Evolutionary conservation across 129 eudicot species (phyloP).

Genomic region (Pulicaria dysenterica): DNA sequence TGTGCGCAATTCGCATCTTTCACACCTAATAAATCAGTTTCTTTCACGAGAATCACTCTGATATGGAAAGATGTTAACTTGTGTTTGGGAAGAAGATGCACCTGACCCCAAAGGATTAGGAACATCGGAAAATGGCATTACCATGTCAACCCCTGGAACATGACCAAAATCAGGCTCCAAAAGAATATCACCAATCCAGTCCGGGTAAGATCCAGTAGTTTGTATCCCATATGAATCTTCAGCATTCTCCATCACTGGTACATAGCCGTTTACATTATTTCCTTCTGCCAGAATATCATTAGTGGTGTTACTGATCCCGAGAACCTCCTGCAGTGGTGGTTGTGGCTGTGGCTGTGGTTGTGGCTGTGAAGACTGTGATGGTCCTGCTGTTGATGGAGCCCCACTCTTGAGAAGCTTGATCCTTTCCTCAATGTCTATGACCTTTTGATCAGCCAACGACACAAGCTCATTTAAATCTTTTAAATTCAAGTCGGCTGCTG

Average conservation of each 20-base stretch:
- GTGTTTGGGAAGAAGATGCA: constrained; percentile 15
- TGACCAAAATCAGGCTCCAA: constrained; percentile 14
- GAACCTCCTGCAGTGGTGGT: neutral
- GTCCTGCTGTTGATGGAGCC: neutral
- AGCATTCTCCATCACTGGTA: constrained; percentile 21
- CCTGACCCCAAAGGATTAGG: constrained; percentile 23
- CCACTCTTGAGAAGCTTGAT: constrained; percentile 18
- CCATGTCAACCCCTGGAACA: constrained; percentile 23
- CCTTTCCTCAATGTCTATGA: constrained; percentile 31
- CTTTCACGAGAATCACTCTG: neutral
- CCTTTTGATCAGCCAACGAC: constrained; percentile 12
- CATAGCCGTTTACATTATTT: constrained; percentile 1
- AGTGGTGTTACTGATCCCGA: constrained; percentile 3
- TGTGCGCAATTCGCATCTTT: neutral
- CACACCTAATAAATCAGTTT: neutral
- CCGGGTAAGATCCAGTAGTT: constrained; percentile 21
- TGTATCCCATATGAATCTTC: neutral
- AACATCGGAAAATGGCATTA: neutral
- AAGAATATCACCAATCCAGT: constrained; percentile 23
- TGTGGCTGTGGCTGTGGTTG: neutral
- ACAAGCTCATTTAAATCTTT: constrained; percentile 11
- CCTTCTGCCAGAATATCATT: neutral
- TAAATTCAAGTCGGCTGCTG: neutral
- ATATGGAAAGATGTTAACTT: neutral
- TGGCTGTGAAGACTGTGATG: neutral